phyloP scores from a whole-genome alignment of 257 asterid species.

The Salvia splendens region DNA sequence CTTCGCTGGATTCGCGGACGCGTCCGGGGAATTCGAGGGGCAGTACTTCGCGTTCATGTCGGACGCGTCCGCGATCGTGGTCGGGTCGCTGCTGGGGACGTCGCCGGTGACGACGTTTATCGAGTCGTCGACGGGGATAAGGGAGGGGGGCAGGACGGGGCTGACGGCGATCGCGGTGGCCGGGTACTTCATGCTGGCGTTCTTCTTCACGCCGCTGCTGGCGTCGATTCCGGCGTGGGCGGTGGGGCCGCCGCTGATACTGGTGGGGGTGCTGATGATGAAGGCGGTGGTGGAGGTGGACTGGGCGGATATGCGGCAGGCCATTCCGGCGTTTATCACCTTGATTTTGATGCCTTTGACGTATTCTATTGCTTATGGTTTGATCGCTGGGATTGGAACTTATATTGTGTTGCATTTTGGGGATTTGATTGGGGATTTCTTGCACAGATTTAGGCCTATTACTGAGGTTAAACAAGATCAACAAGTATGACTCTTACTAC shows the following conservation, averaged over 20 bases:
- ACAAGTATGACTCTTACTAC: slow-evolving; percentile 1
- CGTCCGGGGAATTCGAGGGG: slow-evolving; percentile 74
- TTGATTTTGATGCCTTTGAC: slow-evolving; percentile 85
- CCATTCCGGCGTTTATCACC: slow-evolving; percentile 92
- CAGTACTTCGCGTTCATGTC: slow-evolving; percentile 94
- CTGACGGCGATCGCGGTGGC: slow-evolving; percentile 90
- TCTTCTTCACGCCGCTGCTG: slow-evolving; percentile 86
- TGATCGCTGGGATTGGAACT: slow-evolving; percentile 87
- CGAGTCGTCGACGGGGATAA: slow-evolving; percentile 93
- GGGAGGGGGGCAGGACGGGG: slow-evolving; percentile 95
- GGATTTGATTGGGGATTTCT: slow-evolving; percentile 59
- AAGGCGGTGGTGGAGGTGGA: slow-evolving; percentile 86
- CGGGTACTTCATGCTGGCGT: slow-evolving; percentile 66
- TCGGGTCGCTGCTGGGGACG: slow-evolving; percentile 83
- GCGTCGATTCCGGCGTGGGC: slow-evolving; percentile 98
- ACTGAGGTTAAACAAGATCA: slow-evolving; percentile 19
- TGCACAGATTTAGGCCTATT: slow-evolving; percentile 39
- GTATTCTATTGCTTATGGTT: slow-evolving; percentile 85
- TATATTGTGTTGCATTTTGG: slow-evolving; percentile 62
- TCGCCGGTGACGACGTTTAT: slow-evolving; percentile 88
- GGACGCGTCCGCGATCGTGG: slow-evolving; percentile 77
- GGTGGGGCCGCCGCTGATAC: slow-evolving; percentile 91
- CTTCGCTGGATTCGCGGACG: slow-evolving; percentile 81
- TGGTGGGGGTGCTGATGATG: slow-evolving; percentile 99
- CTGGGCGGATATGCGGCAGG: slow-evolving; percentile 91